Evolutionary conservation across 1,284 basidiomycete species (phyloP), one percentile per base, ranked within the genome.

Genomic region (Thecaphora thlaspeos): DNA sequence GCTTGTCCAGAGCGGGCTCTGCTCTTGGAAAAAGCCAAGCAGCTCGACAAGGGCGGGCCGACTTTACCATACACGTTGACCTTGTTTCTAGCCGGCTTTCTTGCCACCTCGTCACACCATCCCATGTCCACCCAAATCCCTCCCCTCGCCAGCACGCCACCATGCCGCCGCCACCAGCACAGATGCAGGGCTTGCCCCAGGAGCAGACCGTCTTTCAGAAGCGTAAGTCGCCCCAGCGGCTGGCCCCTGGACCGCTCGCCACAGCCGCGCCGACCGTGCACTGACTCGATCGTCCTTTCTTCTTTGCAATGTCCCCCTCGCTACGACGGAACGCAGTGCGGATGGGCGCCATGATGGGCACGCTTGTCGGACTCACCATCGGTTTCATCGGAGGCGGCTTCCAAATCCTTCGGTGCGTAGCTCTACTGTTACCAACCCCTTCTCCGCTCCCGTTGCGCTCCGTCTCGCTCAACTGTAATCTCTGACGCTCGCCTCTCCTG

Each of bases 341-440:
- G 41, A 73, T 75, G 71, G 74, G 74, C 19, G 74, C 73, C 14
- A 63, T 73, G 69, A 76, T 74, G 55, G 74, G 74, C 21, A 69
- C 71, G 9, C 62, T 71, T 4, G 74, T 76, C 18, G 74, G 74
- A 2, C 53, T 75, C 3, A 70, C 68, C 2, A 76, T 76, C 37
- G 74, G 74, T 3, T 75, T 76, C 56, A 76, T 76, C 41, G 74
- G 74, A 36, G 74, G 73, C 8, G 55, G 62, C 2, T 61, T 76
- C 41, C 74, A 76, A 49, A 75, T 76, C 40, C 55, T 76, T 2
- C 61, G 73, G 64, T 68, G 46, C 43, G 64, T 48, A n/a, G n/a
- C n/a, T n/a, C n/a, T n/a, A n/a, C n/a, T n/a, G n/a, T n/a, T n/a
- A n/a, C n/a, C n/a, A n/a, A n/a, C n/a, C n/a, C n/a, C n/a, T n/a